Percentiles rank a stretch among this genome's conserved stretches.
These are phyloP conservation scores for Fusarium papillatum DNA, from an alignment of 2,329 filamentous ascomycete species.

Conservation along the genomic window DNA sequence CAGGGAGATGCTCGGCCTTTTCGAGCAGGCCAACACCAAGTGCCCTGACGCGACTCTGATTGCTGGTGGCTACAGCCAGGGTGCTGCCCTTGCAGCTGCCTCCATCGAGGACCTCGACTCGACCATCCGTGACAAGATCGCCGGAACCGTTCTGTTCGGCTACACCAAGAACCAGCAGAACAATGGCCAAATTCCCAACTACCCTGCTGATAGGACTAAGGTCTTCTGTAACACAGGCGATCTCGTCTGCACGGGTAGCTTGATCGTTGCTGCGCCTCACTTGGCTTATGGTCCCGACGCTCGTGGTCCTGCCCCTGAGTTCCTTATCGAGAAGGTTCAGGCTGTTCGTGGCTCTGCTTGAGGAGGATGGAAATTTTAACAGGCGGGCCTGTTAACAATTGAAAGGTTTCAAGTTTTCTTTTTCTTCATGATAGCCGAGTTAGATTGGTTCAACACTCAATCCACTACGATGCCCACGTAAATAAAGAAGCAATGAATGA, in stretches of 20 bases:
- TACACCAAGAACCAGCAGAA: constrained; percentile 60
- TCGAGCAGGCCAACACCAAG: constrained; percentile 55
- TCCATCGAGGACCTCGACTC: constrained; percentile 51
- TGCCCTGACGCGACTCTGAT: constrained; percentile 59
- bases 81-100: constrained; percentile 58
- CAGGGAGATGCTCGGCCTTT: constrained; percentile 54
- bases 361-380: neutral
- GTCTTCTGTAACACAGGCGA: constrained; percentile 56
- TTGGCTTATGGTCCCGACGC: constrained; percentile 26
- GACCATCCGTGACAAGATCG: constrained; percentile 50
- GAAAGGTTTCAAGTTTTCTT: neutral
- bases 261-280: constrained; percentile 41
- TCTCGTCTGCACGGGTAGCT: constrained; percentile 52
- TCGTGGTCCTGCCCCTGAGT: constrained; percentile 14
- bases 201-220: constrained; percentile 48
- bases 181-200: constrained; percentile 53
- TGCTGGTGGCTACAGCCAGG: constrained; percentile 58
- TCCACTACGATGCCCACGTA: neutral
- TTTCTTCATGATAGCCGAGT: neutral
- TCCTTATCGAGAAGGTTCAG: constrained; percentile 32
- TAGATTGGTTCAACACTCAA: neutral
- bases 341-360: constrained; percentile 13
- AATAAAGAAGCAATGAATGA: neutral
- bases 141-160: constrained; percentile 53
- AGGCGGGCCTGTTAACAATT: neutral